Base-by-base conservation (phyloP, 371 early-diverging fungal species). In the Polyrhizophydium stewartii region DNA sequence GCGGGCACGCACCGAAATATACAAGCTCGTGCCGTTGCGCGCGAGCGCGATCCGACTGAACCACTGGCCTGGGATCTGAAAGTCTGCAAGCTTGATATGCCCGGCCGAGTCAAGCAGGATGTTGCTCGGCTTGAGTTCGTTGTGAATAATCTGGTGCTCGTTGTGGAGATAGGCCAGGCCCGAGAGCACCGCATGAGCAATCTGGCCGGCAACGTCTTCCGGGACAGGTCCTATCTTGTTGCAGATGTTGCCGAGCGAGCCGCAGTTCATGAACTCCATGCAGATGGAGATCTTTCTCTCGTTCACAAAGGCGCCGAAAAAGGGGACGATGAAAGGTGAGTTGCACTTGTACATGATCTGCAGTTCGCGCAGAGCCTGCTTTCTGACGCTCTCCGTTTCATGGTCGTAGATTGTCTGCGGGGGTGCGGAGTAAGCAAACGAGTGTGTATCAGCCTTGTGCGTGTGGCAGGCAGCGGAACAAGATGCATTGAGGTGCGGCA, bases 261-360 rank as follows among this genome's bases (percentile, higher is more conserved):
- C 91, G 60, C 83, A 72, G 65, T 90, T 89, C 92, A 94, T 92
- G 67, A 87, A 95, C 73, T 97, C 98, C 92, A 97, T 94, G 78
- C 94, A 95, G 46, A 98, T 87, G 17, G 90, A 88, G n/a, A 98
- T 83, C 74, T 93, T 91, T 25, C 90, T 89, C 55, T 92, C 93
- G 64, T 85, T 81, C 55, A 90, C 76, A 72, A 88, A 96, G 0
- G 96, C 94, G 47, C 98, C 98, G 68, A 88, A 95, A 69, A 89
- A 97, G 17, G 89, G 85, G 0, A 98, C 95, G 60, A 97, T 96
- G 71, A 92, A 89, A 13, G 90, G 90, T 22, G 91, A 91, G 65
- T 91, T 80, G 76, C 97, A 98, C 50, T 85, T 85, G 55, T 89
- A 87, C 63, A 97, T 74, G 51, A 94, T 88, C 51, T 88, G 81